Evolutionary conservation across 129 eudicot genomes (phyloP), one percentile per base, ranked within the genome.

Genomic region (Smallanthus sonchifolius): DNA sequence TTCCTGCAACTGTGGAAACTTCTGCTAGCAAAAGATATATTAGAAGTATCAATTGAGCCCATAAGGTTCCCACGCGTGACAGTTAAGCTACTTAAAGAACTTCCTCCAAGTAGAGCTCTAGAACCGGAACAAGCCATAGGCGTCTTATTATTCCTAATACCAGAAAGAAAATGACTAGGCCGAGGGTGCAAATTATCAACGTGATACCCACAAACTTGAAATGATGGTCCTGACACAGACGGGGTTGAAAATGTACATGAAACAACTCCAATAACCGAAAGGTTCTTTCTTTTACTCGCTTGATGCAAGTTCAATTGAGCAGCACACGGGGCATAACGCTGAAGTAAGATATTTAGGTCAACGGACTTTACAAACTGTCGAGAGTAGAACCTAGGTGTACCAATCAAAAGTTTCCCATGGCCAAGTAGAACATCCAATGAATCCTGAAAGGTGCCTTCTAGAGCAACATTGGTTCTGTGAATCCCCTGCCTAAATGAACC

Each of bases 141-240:
- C 65, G 66, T 60, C 67, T 85, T 83, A 67, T 51, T 78, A 69
- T 67, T 43, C 37, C 72, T 70, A 32, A 52, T 57, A 44, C 63
- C 81, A 5, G 43, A 40, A 5, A 51, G 43, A 44, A 77, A 73
- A 32, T 75, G 76, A 74, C 30, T 32, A 70, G 89, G 79, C 39
- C 85, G 85, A 3, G 87, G 72, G 48, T 82, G 74, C 71, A 85
- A 57, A 52, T 81, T 76, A 63, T 85, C 91, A 67, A 72, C 37
- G 68, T 89, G 97, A 82, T 89, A 87, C 49, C 84, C 91, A 80
- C 94, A 89, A 48, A 82, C 87, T 69, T 92, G 91, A 60, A 85
- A 76, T 49, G 96, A 78, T 35, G 97, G 93, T 40, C 96, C 97
- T 5, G 96, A 87, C 5, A 92, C 89, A 62, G 97, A 92, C 34